phyloP scores from a whole-genome alignment of 208 protist species.

The Leishmania tarentolae region DNA sequence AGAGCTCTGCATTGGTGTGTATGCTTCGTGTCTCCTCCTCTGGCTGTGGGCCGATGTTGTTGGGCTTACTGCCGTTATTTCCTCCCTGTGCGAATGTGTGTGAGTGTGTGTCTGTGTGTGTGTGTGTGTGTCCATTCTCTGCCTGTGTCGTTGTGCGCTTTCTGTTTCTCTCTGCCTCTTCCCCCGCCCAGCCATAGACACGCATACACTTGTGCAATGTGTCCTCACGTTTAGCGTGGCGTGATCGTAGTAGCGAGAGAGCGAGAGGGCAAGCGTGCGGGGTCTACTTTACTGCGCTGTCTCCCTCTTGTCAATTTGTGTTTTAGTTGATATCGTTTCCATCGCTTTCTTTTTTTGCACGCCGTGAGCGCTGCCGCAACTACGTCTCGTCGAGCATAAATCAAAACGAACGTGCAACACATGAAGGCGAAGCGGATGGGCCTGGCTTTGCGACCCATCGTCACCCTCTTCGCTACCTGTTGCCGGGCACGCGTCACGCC shows the following conservation, averaged over 20 bases:
- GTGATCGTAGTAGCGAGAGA: background rate
- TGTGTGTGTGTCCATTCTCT: background rate
- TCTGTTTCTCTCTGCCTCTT: background rate
- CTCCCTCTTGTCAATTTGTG: background rate
- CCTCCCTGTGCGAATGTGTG: too few species aligned
- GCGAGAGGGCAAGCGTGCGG: background rate
- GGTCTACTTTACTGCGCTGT: background rate
- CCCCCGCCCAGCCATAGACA: too few species aligned
- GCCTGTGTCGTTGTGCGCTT: background rate
- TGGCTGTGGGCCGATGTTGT: too few species aligned
- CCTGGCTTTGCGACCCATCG: background rate
- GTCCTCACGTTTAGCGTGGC: too few species aligned
- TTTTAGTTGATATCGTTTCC: background rate
- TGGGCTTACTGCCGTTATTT: background rate
- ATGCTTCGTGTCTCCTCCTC: background rate
- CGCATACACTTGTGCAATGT: too few species aligned
- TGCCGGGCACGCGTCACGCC: background rate
- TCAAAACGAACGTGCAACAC: background rate
- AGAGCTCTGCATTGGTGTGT: background rate
- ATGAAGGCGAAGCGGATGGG: background rate
- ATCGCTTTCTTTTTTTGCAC: background rate
- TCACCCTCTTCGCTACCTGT: background rate
- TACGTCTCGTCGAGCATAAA: too few species aligned
- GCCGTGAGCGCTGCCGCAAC: background rate
- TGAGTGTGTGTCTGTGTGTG: background rate